Percentiles rank a stretch among this genome's conserved stretches.
Conservation (phyloP, 305 asterid species). For the Striga hermonthica region DNA sequence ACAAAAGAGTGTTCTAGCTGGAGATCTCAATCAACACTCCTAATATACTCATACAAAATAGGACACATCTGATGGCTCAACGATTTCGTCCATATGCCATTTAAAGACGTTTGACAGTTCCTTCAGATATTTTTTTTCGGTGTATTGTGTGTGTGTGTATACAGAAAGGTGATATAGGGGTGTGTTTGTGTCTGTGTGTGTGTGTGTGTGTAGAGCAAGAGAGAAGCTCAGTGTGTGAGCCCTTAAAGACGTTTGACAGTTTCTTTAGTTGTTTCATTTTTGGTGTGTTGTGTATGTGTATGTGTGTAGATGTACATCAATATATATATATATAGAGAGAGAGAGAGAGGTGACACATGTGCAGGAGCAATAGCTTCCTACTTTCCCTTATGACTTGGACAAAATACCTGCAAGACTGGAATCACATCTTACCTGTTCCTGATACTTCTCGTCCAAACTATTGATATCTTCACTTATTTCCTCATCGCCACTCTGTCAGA, state of each 20-base stretch:
- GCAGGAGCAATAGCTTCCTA: conserved; percentile 9
- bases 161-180: no score
- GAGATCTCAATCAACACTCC: conserved; percentile 13
- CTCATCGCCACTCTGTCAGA: conserved; percentile 59
- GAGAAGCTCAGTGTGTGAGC: neutral
- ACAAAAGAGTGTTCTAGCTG: neutral
- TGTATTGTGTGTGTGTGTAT: no score
- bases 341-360: neutral
- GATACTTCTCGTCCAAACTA: conserved; percentile 57
- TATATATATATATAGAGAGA: neutral
- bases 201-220: neutral
- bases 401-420: conserved; percentile 12
- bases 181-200: no score
- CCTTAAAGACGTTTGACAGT: no score
- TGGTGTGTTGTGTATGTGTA: no score
- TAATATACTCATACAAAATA: conserved; percentile 15
- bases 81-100: conserved; percentile 6
- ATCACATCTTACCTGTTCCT: conserved; percentile 59
- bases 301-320: no score
- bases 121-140: conserved; percentile 8
- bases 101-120: conserved; percentile 7
- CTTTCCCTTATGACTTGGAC: conserved; percentile 1
- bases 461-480: conserved; percentile 56
- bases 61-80: neutral
- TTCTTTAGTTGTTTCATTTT: no score